These are phyloP conservation scores for Phytophthora meadii DNA, from an alignment of 352 stramenopile genomes.

Conservation along the genomic window DNA sequence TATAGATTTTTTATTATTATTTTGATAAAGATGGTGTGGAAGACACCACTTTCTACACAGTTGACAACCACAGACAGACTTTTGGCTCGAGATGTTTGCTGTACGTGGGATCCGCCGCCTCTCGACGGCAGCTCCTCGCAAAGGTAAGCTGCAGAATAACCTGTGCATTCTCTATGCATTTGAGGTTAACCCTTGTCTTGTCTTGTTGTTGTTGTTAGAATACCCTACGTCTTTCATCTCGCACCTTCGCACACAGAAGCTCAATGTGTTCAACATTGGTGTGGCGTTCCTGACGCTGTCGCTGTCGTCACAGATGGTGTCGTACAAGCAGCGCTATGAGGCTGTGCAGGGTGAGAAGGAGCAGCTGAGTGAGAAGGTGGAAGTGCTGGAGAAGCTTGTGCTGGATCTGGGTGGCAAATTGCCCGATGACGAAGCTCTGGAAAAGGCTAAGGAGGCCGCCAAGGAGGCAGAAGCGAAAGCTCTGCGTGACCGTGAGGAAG, in stretches of 20 bases:
- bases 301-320: conserved; percentile 84
- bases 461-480: conserved; percentile 50
- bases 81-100: conserved; percentile 36
- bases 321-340: conserved; percentile 73
- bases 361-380: conserved; percentile 55
- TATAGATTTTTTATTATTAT: too few relatives aligned
- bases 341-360: conserved; percentile 44
- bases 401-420: conserved; percentile 64
- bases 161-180: neutral
- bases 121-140: conserved; percentile 51
- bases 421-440: conserved; percentile 61
- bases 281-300: conserved; percentile 85
- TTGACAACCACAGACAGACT: conserved; percentile 11
- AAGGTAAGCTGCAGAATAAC: conserved; percentile 31
- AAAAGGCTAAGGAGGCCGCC: conserved; percentile 46
- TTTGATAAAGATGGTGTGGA: too few relatives aligned
- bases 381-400: conserved; percentile 69
- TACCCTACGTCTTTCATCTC: conserved; percentile 87
- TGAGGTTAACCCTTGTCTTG: neutral
- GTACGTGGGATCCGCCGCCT: conserved; percentile 47
- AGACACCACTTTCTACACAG: too few relatives aligned
- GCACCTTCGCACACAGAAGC: conserved; percentile 78
- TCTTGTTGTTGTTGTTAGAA: conserved; percentile 34
- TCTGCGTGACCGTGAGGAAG: conserved; percentile 41
- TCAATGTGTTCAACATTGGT: conserved; percentile 89